Base-by-base conservation (phyloP, 164 flowering plant genomes). In the Litsea cubeba region DNA sequence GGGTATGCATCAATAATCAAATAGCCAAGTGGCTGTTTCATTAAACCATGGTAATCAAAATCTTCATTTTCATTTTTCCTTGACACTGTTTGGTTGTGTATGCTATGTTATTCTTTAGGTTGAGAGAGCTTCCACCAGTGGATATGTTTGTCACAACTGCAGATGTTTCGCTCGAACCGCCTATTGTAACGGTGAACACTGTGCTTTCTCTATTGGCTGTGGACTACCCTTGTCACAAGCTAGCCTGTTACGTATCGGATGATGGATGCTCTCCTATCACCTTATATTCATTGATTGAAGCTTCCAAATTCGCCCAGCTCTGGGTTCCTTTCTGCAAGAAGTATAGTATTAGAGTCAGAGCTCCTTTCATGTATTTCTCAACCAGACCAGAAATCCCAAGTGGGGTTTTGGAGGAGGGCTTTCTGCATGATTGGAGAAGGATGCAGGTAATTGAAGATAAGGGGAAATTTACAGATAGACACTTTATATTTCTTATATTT, bases 121-220 rank as follows among this genome's bases (percentile, higher is more conserved):
- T 54, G 7, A 50, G 20, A n/a, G 90, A 88, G 66, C 87, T 85
- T 74, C 93, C 93, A 0, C 70, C 87, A 3, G 82, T 89, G 82
- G 95, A 90, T 78, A 68, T 90, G 78, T 89, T 90, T 77, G 91
- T 90, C 8, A 88, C 93, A 8, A 90, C 95, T 0, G 93, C 95
- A 3, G 95, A 90, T 50, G 83, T 85, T 1, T 71, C 71, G 57
- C 85, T 84, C 1, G 93, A 90, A 62, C 93, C 93, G 1, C 88
- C 92, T 0, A 88, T 87, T 20, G 62, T 88, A 28, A 85, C 90
- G 4, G 73, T 88, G 3, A 87, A 90, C 81, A 90, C 93, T 0
- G 90, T 90, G 3, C 80, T 89, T 11, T 90, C 93, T 1, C 24
- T 90, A 70, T 74, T 90, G 74, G 87, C 93, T 1, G 79, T 85